Percentiles rank a stretch among this genome's conserved stretches.
These are phyloP conservation scores for Alternaria arbusti DNA, from an alignment of 2,329 filamentous ascomycete species.

Conservation along the genomic window DNA sequence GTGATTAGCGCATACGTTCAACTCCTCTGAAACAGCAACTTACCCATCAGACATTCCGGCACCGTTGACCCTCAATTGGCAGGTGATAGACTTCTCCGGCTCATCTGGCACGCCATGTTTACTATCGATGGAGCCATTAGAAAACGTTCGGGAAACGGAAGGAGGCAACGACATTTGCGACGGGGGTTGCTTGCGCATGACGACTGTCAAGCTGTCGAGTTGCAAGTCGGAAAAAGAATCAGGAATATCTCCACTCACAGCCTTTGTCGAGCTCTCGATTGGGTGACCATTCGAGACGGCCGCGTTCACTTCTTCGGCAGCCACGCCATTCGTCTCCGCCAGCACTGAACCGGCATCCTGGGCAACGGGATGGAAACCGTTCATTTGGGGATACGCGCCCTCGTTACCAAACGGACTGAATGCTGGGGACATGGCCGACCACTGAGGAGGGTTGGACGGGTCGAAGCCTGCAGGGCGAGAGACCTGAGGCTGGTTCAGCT, in stretches of 20 bases:
- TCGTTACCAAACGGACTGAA: constrained; percentile 31
- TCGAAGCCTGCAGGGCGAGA: constrained; percentile 48
- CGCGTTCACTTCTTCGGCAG: constrained; percentile 28
- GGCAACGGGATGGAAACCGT: constrained; percentile 32
- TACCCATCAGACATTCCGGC: constrained; percentile 41
- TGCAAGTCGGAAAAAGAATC: constrained; percentile 62
- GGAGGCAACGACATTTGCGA: constrained; percentile 40
- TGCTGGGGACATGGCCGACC: constrained; percentile 32
- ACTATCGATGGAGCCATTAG: constrained; percentile 63
- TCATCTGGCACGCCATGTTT: constrained; percentile 57
- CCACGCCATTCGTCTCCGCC: constrained; percentile 30
- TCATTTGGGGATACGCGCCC: constrained; percentile 33
- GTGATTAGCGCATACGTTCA: constrained; percentile 21
- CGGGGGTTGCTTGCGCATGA: constrained; percentile 55
- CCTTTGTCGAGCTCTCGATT: constrained; percentile 37
- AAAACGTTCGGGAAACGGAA: constrained; percentile 55
- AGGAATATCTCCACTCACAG: constrained; percentile 40
- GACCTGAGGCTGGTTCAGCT: constrained; percentile 50
- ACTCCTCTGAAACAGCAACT: neutral
- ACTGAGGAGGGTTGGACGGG: constrained; percentile 35
- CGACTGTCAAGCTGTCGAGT: constrained; percentile 59
- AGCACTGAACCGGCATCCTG: constrained; percentile 18
- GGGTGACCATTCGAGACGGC: constrained; percentile 34
- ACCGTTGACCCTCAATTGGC: constrained; percentile 47
- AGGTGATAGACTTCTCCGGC: constrained; percentile 50